Evolutionary conservation across 345 rosid genomes (phyloP).

Genomic region (Fremontodendron californicum): DNA sequence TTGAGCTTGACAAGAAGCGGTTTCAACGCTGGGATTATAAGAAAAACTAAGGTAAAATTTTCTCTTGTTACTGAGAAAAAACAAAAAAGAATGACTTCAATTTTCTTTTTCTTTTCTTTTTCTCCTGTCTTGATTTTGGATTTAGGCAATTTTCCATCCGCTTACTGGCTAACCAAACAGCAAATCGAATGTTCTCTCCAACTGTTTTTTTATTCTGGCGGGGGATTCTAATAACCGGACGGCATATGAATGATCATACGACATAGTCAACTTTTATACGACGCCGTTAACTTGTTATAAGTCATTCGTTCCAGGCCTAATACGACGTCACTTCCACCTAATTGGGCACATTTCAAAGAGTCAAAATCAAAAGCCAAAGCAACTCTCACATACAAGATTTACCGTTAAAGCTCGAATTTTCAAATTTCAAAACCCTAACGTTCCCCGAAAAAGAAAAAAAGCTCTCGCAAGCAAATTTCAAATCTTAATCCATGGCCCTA

Average conservation of each 20-base stretch:
- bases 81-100: background rate
- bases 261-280: background rate
- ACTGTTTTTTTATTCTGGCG: constrained; percentile 8
- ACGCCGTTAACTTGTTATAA: background rate
- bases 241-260: background rate
- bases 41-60: background rate
- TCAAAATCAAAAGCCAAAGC: background rate
- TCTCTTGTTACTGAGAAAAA: constrained; percentile 17
- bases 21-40: background rate
- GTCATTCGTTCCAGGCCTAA: background rate
- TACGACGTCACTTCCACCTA: background rate
- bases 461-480: background rate
- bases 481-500: constrained; percentile 17
- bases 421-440: constrained; percentile 25
- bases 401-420: background rate
- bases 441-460: background rate
- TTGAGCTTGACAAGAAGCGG: background rate
- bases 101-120: background rate
- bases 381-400: background rate
- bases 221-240: background rate
- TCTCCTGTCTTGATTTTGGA: background rate
- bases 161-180: constrained; percentile 22
- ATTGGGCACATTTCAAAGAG: background rate
- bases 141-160: background rate
- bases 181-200: background rate